These are phyloP conservation scores for Allodekkera sacchari DNA, from an alignment of 805 yeast species.

Conservation along the genomic window DNA sequence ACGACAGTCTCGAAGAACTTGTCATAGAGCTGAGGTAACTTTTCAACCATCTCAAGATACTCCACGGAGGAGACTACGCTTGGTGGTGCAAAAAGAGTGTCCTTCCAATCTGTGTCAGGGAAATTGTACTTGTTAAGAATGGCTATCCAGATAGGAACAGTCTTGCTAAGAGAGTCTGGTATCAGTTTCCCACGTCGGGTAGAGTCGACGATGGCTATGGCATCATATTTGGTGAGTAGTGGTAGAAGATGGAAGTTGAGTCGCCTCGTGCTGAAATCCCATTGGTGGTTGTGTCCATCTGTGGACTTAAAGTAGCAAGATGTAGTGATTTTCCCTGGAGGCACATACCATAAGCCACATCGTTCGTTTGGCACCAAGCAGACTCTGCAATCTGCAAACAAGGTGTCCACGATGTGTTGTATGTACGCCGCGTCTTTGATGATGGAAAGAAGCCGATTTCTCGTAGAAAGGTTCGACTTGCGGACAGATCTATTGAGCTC, in stretches of 20 bases:
- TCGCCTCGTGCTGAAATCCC: slow-evolving; percentile 71
- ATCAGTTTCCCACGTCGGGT: slow-evolving; percentile 77
- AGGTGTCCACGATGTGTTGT: slow-evolving; percentile 27
- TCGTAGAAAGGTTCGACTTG: slow-evolving; percentile 7
- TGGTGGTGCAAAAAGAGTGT: slow-evolving; percentile 31
- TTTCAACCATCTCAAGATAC: slow-evolving; percentile 37
- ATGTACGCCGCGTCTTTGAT: slow-evolving; percentile 52
- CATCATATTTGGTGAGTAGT: slow-evolving; percentile 31
- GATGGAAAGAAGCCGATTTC: slow-evolving; percentile 62
- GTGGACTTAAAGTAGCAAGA: slow-evolving; percentile 80
- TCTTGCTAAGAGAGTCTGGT: slow-evolving; percentile 83
- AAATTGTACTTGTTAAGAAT: slow-evolving; percentile 53
- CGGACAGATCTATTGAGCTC: slow-evolving; percentile 7
- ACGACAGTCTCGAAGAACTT: background rate
- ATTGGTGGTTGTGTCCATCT: slow-evolving; percentile 79
- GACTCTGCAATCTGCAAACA: slow-evolving; percentile 8
- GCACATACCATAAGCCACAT: slow-evolving; percentile 82
- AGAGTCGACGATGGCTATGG: slow-evolving; percentile 66
- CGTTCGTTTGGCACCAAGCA: slow-evolving; percentile 70
- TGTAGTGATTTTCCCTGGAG: slow-evolving; percentile 31
- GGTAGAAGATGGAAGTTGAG: slow-evolving; percentile 66
- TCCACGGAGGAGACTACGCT: slow-evolving; percentile 51
- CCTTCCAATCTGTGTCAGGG: slow-evolving; percentile 16
- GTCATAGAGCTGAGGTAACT: slow-evolving; percentile 29
- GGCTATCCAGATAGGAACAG: slow-evolving; percentile 89